A percentile compares a stretch with the other conserved stretches of the same genome.
These are phyloP conservation scores for Chondrus crispus DNA, from an alignment of 23 red algal species.

Conservation along the genomic window DNA sequence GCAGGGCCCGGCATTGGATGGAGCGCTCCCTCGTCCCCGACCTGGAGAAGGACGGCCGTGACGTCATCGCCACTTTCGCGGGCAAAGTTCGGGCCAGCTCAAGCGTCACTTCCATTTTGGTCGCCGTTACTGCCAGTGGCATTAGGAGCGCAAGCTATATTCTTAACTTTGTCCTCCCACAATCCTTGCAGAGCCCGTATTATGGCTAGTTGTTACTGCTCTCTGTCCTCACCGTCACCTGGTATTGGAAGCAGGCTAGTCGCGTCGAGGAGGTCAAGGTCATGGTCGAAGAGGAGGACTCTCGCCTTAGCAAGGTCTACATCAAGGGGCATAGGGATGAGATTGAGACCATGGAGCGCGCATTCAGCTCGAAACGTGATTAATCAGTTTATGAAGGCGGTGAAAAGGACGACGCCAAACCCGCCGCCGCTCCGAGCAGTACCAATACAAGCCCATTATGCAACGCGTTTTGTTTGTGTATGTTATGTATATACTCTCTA, in stretches of 20 bases:
- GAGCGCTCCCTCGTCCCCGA: constrained; percentile 53
- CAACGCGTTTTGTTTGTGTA: too few relatives aligned
- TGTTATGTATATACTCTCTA: too few relatives aligned
- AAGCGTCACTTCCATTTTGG: constrained; percentile 61
- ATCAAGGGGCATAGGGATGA: constrained; percentile 85
- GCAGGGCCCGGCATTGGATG: constrained; percentile 44
- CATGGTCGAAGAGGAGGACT: constrained; percentile 60
- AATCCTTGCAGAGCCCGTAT: constrained; percentile 19
- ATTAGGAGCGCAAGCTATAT: constrained; percentile 47
- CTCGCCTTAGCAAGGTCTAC: constrained; percentile 29
- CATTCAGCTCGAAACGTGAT: constrained; percentile 61
- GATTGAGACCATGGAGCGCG: constrained; percentile 52
- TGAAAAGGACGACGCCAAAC: background rate
- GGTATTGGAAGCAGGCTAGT: constrained; percentile 71
- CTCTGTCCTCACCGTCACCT: constrained; percentile 43
- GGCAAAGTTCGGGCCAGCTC: constrained; percentile 62
- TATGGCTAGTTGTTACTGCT: constrained; percentile 32
- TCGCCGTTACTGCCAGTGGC: constrained; percentile 56
- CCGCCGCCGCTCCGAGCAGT: too few relatives aligned
- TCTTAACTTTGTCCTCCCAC: constrained; percentile 52
- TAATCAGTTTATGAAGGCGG: constrained; percentile 47
- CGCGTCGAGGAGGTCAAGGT: constrained; percentile 71
- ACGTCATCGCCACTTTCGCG: constrained; percentile 67
- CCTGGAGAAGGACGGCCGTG: constrained; percentile 57
- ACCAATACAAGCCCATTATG: too few relatives aligned